Conservation (phyloP, 1,139 yeast genomes). For the Yamadazyma membranifaciens region DNA sequence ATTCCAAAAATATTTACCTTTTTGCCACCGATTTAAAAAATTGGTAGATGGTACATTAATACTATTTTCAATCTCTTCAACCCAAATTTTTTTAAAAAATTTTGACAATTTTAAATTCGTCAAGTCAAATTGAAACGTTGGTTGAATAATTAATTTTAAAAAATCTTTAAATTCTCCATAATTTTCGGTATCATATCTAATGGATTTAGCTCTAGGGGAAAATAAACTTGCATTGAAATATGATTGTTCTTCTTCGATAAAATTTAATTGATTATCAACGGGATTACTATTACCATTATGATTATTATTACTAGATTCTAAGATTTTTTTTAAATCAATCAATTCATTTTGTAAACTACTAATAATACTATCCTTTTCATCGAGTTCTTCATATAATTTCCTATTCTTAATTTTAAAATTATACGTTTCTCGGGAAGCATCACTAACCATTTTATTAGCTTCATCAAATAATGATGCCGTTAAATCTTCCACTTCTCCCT, state of each 20-base stretch:
- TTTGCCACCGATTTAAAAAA: slow-evolving; percentile 45
- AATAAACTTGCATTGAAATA: slow-evolving; percentile 25
- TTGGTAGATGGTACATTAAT: slow-evolving; percentile 35
- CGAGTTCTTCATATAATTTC: slow-evolving; percentile 62
- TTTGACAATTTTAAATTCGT: slow-evolving; percentile 50
- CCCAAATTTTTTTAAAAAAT: slow-evolving; percentile 62
- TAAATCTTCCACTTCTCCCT: slow-evolving; percentile 74
- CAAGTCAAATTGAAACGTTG: slow-evolving; percentile 39
- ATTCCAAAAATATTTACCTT: slow-evolving; percentile 54
- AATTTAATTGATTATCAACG: slow-evolving; percentile 11
- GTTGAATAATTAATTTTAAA: slow-evolving; percentile 30
- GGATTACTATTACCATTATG: slow-evolving; percentile 2
- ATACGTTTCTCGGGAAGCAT: slow-evolving; percentile 61
- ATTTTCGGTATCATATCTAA: slow-evolving; percentile 56
- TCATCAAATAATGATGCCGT: slow-evolving; percentile 74
- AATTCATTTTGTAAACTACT: slow-evolving; percentile 69
- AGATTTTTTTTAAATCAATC: slow-evolving; percentile 60
- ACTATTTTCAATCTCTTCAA: slow-evolving; percentile 78
- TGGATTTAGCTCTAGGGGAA: slow-evolving; percentile 55
- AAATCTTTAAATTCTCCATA: slow-evolving; percentile 45
- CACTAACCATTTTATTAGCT: slow-evolving; percentile 77
- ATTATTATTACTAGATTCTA: slow-evolving; percentile 15
- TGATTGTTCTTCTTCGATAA: slow-evolving; percentile 8
- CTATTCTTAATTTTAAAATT: slow-evolving; percentile 52
- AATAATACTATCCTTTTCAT: slow-evolving; percentile 70